These are phyloP conservation scores for Russula virescens DNA, from an alignment of 768 basidiomycete genomes.

Conservation along the genomic window DNA sequence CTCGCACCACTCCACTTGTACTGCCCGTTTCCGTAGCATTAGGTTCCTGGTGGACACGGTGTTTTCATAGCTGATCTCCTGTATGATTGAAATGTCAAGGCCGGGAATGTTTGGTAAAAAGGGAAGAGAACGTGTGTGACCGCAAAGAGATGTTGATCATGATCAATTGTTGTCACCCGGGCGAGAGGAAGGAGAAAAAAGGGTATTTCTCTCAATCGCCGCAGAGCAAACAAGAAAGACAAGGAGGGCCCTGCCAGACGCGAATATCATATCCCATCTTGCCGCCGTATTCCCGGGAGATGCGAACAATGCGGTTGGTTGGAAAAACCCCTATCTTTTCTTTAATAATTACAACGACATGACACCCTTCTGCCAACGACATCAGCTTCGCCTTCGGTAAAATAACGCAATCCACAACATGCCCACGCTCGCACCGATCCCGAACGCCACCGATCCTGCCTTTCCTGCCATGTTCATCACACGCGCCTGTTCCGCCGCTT, in stretches of 20 bases:
- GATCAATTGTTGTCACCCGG: slow-evolving; percentile 13
- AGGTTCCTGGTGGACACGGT: slow-evolving; percentile 25
- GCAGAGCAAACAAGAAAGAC: slow-evolving; percentile 20
- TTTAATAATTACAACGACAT: slow-evolving; percentile 15
- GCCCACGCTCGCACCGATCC: slow-evolving; percentile 12
- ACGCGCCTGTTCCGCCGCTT: slow-evolving; percentile 61
- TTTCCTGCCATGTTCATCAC: slow-evolving; percentile 48
- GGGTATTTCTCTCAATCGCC: slow-evolving; percentile 21
- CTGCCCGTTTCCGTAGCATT: slow-evolving; percentile 22
- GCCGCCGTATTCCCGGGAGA: slow-evolving; percentile 22
- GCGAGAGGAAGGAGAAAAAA: slow-evolving; percentile 2
- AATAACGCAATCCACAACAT: slow-evolving; percentile 24
- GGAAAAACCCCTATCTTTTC: slow-evolving; percentile 21
- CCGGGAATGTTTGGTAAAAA: slow-evolving; percentile 16
- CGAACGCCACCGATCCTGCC: slow-evolving; percentile 19
- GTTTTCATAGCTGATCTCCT: slow-evolving; percentile 25
- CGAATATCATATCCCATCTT: slow-evolving; percentile 21
- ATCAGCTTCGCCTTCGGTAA: slow-evolving; percentile 19
- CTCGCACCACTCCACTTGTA: slow-evolving; percentile 21
- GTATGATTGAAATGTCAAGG: slow-evolving; percentile 23
- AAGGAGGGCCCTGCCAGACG: slow-evolving; percentile 6
- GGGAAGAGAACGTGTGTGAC: slow-evolving; percentile 6
- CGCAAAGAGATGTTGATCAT: slow-evolving; percentile 2
- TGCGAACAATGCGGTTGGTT: slow-evolving; percentile 5
- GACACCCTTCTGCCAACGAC: slow-evolving; percentile 17